Evolutionary conservation across 768 basidiomycete genomes (phyloP).

Genomic region (Leucocoprinus leucothites): DNA sequence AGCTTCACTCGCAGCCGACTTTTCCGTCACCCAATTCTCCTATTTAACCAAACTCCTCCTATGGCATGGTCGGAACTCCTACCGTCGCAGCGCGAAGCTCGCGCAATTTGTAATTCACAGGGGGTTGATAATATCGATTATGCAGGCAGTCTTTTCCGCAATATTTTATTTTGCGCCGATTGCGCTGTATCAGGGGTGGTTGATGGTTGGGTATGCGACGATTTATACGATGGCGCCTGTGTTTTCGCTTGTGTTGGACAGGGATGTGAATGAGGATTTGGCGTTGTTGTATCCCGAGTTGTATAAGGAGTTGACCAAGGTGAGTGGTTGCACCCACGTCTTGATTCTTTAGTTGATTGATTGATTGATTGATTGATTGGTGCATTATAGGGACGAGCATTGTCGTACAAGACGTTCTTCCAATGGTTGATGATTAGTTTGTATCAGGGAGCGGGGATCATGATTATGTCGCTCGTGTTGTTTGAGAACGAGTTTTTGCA

Average conservation of each 20-base stretch:
- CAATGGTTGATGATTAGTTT: slow-evolving; percentile 96
- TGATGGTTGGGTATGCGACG: slow-evolving; percentile 96
- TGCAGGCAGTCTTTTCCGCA: slow-evolving; percentile 95
- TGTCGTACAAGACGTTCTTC: slow-evolving; percentile 99
- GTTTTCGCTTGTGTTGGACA: slow-evolving; percentile 94
- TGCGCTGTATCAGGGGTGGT: slow-evolving; percentile 96
- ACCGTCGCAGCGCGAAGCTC: slow-evolving; percentile 95
- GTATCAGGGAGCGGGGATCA: slow-evolving; percentile 99
- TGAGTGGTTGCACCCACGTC: too few relatives aligned
- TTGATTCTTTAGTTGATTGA: too few relatives aligned
- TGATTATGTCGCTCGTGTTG: slow-evolving; percentile 94
- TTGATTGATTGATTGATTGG: slow-evolving; percentile 1
- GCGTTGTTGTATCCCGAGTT: slow-evolving; percentile 95
- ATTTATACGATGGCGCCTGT: slow-evolving; percentile 98
- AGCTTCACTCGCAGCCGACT: slow-evolving; percentile 98
- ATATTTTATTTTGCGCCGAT: slow-evolving; percentile 96
- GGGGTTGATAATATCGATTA: slow-evolving; percentile 94
- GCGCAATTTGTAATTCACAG: slow-evolving; percentile 99
- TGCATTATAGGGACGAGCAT: slow-evolving; percentile 70
- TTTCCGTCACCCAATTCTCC: slow-evolving; percentile 97
- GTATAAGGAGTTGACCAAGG: slow-evolving; percentile 98
- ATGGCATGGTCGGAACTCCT: slow-evolving; percentile 99
- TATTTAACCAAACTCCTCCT: slow-evolving; percentile 92
- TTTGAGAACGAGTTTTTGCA: slow-evolving; percentile 98
- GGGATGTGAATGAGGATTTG: slow-evolving; percentile 93